Percentiles rank a stretch among this genome's conserved stretches.
phyloP scores from a whole-genome alignment of 148 eudicot species.

The Euryodendron excelsum region DNA sequence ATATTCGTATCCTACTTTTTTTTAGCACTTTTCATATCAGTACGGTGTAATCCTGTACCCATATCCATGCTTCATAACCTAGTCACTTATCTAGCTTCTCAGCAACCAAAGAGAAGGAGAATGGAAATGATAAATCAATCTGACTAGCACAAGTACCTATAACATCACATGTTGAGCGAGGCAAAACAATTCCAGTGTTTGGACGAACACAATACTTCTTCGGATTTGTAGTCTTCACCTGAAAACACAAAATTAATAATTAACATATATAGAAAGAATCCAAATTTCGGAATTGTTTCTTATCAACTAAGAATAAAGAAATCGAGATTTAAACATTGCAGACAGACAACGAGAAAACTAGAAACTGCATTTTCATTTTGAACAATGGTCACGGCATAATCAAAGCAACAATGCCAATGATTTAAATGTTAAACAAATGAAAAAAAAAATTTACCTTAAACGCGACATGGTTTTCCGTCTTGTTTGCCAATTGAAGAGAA shows the following conservation, averaged over 20 bases:
- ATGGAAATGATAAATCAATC: background rate
- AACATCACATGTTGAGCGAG: conserved; percentile 63
- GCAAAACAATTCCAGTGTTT: conserved; percentile 67
- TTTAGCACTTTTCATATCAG: no score
- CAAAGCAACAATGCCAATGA: no score
- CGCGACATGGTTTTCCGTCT: conserved; percentile 66
- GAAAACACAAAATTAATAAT: background rate
- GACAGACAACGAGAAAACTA: no score
- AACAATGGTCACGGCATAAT: no score
- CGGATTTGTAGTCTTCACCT: conserved; percentile 89
- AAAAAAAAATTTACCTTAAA: conserved; percentile 54
- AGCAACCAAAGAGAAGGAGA: background rate
- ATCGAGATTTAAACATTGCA: no score
- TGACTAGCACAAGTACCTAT: conserved; percentile 34
- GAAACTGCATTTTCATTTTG: no score
- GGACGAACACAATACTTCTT: no score
- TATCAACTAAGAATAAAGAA: no score
- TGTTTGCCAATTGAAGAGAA: conserved; percentile 57
- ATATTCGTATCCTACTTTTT: background rate
- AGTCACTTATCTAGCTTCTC: background rate
- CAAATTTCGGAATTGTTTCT: no score
- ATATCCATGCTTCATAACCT: no score
- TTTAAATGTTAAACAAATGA: background rate
- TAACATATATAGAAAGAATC: no score
- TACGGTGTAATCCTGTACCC: no score